Conservation (phyloP, 2,329 filamentous ascomycete genomes). For the Escovopsis sp. region DNA sequence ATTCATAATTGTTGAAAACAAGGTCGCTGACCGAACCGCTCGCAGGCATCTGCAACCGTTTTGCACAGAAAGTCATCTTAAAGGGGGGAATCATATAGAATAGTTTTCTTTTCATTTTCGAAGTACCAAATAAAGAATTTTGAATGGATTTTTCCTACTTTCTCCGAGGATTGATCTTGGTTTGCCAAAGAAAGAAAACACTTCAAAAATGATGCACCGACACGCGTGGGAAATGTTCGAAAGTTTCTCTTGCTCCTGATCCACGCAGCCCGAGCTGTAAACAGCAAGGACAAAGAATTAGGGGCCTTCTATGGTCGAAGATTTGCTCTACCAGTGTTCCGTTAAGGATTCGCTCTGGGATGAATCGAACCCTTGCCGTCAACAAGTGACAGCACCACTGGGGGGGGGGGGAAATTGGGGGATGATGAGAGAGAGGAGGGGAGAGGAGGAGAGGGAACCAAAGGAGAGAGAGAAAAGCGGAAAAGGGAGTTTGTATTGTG, state of each 20-base stretch:
- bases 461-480: too few species aligned
- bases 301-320: conserved; percentile 26
- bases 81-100: background rate
- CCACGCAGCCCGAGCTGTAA: conserved; percentile 16
- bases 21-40: background rate
- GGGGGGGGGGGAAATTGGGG: conserved; percentile 15
- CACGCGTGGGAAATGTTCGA: conserved; percentile 18
- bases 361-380: conserved; percentile 58
- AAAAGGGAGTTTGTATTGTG: background rate
- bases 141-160: too few species aligned
- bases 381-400: conserved; percentile 61
- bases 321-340: conserved; percentile 61
- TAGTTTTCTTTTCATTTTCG: too few species aligned
- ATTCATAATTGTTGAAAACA: background rate
- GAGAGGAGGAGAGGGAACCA: too few species aligned
- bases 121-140: too few species aligned
- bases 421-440: too few species aligned
- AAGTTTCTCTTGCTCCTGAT: conserved; percentile 27
- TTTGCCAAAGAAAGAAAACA: background rate
- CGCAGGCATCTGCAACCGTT: conserved; percentile 18
- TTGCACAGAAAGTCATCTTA: conserved; percentile 15
- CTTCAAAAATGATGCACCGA: background rate
- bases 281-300: conserved; percentile 12
- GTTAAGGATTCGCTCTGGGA: conserved; percentile 60
- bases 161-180: background rate